These are phyloP conservation scores for Citrus mangshanensis DNA, from an alignment of 345 rosid genomes.

Conservation along the genomic window DNA sequence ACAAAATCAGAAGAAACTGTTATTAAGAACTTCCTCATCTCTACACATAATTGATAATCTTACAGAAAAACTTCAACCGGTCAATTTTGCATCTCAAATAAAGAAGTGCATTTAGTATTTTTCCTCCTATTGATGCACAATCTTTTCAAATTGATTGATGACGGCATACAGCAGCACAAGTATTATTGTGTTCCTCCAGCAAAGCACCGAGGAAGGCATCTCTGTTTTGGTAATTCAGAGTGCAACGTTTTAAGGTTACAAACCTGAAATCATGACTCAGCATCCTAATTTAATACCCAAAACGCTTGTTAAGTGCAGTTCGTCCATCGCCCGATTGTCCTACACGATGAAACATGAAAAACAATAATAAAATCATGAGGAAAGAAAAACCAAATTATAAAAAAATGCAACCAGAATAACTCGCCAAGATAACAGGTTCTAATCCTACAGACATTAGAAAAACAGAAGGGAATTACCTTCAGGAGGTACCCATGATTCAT, in stretches of 20 bases:
- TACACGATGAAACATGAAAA: constrained; percentile 29
- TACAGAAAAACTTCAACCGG: background rate
- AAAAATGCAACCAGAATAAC: background rate
- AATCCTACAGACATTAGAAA: background rate
- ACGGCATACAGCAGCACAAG: background rate
- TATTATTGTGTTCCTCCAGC: background rate
- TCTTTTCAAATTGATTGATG: constrained; percentile 5
- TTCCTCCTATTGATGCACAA: background rate
- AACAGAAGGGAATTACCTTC: constrained; percentile 47
- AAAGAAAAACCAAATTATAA: background rate
- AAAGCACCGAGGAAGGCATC: background rate
- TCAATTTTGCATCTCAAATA: background rate
- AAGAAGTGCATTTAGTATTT: background rate
- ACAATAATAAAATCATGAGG: background rate
- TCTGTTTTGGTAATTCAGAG: background rate
- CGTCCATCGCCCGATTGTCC: constrained; percentile 98
- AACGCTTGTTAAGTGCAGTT: constrained; percentile 78
- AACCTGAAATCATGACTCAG: background rate
- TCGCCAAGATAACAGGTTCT: background rate
- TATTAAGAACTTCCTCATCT: background rate
- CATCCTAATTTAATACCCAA: constrained; percentile 55
- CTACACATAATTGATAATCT: background rate
- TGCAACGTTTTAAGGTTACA: background rate
- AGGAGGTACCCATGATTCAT: constrained; percentile 92
- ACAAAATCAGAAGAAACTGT: background rate